Percentiles rank a stretch among this genome's conserved stretches.
Conservation (phyloP, 192 early-diverging fungal genomes). For the Linnemannia zychae region DNA sequence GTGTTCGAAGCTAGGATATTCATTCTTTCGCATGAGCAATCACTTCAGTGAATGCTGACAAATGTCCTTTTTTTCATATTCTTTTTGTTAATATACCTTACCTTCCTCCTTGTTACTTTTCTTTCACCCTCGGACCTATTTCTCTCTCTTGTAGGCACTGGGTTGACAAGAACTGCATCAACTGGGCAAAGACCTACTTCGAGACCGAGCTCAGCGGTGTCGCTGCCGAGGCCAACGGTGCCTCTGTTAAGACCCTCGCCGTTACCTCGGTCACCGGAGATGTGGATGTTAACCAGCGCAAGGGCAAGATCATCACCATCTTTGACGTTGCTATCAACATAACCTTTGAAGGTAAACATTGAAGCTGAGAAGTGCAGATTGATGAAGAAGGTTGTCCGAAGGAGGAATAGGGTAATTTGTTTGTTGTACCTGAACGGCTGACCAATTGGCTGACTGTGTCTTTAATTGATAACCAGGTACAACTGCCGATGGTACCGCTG, state of each 20-base stretch:
- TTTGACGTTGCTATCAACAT: constrained; percentile 88
- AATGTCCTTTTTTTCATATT: not conserved
- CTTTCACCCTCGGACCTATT: not conserved
- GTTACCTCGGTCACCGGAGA: constrained; percentile 85
- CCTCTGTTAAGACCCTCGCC: constrained; percentile 68
- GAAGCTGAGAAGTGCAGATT: not conserved
- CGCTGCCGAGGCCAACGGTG: constrained; percentile 66
- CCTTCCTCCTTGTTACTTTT: not conserved
- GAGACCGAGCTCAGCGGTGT: constrained; percentile 71
- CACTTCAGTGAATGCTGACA: not conserved
- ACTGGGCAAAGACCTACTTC: constrained; percentile 92
- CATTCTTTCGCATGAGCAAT: not conserved
- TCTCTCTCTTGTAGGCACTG: constrained; percentile 28
- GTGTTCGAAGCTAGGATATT: not conserved
- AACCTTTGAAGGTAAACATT: constrained; percentile 75
- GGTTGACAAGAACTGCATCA: constrained; percentile 88
- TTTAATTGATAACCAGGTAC: constrained; percentile 51
- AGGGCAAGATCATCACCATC: constrained; percentile 95
- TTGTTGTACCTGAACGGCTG: not conserved
- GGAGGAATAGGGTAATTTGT: not conserved
- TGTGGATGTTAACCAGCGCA: constrained; percentile 94
- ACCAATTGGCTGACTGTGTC: not conserved
- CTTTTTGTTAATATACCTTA: not conserved
- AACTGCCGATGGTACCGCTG: constrained; percentile 69
- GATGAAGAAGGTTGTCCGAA: not conserved